These are phyloP conservation scores for Pyricularia pennisetigena DNA, from an alignment of 2,329 filamentous ascomycete genomes.

Conservation along the genomic window DNA sequence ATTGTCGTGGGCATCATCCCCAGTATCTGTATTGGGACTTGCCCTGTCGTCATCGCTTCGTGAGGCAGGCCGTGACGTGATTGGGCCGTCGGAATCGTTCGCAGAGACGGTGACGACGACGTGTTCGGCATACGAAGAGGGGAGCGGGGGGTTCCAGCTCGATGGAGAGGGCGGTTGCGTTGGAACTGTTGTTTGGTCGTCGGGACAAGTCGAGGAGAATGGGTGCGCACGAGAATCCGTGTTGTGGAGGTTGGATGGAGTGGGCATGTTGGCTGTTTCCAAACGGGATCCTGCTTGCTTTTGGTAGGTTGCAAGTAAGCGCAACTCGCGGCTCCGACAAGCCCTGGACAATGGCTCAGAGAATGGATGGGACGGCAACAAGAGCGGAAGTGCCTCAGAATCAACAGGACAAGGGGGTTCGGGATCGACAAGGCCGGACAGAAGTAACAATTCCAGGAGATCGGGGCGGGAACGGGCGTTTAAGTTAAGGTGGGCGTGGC, in stretches of 20 bases:
- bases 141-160: slow-evolving; percentile 13
- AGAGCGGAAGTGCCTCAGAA: neutral
- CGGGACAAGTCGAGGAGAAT: slow-evolving; percentile 31
- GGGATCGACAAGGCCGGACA: neutral
- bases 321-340: neutral
- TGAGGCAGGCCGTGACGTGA: neutral
- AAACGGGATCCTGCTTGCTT: neutral
- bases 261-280: slow-evolving; percentile 12
- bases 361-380: neutral
- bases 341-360: neutral
- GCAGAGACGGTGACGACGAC: neutral
- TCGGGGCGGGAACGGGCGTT: neutral
- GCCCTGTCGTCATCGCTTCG: slow-evolving; percentile 3
- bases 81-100: neutral
- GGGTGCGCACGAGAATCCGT: slow-evolving; percentile 13
- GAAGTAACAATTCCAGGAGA: neutral
- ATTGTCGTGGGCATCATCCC: neutral
- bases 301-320: neutral
- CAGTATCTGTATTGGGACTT: neutral
- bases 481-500: neutral
- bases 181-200: slow-evolving; percentile 21
- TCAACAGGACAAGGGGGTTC: neutral
- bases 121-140: slow-evolving; percentile 8
- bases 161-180: slow-evolving; percentile 13
- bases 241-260: slow-evolving; percentile 11